phyloP scores from a whole-genome alignment of 148 eudicot genomes.

The Silene latifolia region DNA sequence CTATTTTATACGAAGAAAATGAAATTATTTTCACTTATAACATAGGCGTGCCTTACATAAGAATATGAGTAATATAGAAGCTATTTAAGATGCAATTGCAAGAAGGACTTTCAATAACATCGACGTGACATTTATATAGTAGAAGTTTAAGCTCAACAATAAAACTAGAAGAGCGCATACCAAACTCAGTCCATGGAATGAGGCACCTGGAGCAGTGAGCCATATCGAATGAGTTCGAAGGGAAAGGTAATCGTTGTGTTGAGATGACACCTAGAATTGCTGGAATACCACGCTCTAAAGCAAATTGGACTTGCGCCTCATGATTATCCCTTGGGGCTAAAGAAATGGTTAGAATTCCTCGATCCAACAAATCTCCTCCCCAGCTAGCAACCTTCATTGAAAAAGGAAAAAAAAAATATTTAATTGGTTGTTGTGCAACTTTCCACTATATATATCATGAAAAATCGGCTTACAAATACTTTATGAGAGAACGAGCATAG shows the following conservation, averaged over 20 bases:
- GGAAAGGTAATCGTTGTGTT: constrained; percentile 84
- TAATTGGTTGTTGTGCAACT: no score
- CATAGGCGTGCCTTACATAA: no score
- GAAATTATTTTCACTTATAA: no score
- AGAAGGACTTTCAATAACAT: not conserved
- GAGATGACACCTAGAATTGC: constrained; percentile 81
- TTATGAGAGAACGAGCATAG: not conserved
- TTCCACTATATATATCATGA: not conserved
- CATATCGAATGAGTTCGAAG: constrained; percentile 90
- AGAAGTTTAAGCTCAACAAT: not conserved
- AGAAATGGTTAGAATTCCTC: constrained; percentile 74
- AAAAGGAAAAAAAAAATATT: not conserved
- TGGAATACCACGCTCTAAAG: constrained; percentile 90
- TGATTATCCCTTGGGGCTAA: constrained; percentile 94
- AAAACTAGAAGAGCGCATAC: constrained; percentile 29
- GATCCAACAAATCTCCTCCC: constrained; percentile 89
- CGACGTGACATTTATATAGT: not conserved
- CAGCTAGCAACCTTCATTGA: constrained; percentile 76
- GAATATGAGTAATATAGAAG: not conserved
- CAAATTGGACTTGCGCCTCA: constrained; percentile 93
- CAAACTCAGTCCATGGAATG: constrained; percentile 93
- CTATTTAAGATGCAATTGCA: not conserved
- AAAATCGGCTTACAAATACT: not conserved
- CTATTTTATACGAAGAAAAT: no score
- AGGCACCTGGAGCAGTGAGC: constrained; percentile 98